Percentiles rank a stretch among this genome's conserved stretches.
These are phyloP conservation scores for Oehlia diaphana DNA, from an alignment of 192 early-diverging fungal species.

Conservation along the genomic window DNA sequence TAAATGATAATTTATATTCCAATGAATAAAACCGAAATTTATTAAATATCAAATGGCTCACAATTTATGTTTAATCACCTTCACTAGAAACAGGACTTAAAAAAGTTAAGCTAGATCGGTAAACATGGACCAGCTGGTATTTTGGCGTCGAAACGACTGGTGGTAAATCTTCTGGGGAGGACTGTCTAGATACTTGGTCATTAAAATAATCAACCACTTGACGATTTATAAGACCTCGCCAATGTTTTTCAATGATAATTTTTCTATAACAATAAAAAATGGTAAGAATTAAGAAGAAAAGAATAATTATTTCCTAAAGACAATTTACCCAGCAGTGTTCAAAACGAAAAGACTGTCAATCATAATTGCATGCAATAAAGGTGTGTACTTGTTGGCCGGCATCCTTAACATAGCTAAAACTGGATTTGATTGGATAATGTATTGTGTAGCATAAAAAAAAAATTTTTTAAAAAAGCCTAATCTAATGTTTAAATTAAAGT, in stretches of 20 bases:
- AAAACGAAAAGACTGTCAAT: constrained; percentile 73
- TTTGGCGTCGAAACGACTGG: constrained; percentile 66
- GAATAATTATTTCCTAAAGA: neutral
- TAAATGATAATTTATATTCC: neutral
- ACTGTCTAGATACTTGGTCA: constrained; percentile 58
- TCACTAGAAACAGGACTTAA: constrained; percentile 73
- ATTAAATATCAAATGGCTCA: neutral
- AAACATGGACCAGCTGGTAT: constrained; percentile 65
- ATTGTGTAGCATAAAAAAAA: no score
- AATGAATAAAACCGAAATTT: neutral
- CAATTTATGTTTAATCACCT: constrained; percentile 43
- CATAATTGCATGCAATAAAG: constrained; percentile 28
- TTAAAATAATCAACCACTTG: constrained; percentile 63
- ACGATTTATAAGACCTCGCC: constrained; percentile 65
- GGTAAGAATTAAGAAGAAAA: neutral
- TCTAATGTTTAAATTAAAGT: no score
- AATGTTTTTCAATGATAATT: constrained; percentile 89
- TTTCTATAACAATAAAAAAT: constrained; percentile 50
- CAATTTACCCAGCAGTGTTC: constrained; percentile 57
- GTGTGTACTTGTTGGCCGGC: no score
- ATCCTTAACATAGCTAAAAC: no score
- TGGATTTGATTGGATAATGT: no score
- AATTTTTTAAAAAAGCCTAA: no score
- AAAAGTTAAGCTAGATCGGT: constrained; percentile 73
- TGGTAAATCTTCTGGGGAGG: constrained; percentile 61